A percentile compares a stretch with the other conserved stretches of the same genome.
Conservation (phyloP, 2,329 filamentous ascomycete genomes). For the Cladosporium cucumerinum region DNA sequence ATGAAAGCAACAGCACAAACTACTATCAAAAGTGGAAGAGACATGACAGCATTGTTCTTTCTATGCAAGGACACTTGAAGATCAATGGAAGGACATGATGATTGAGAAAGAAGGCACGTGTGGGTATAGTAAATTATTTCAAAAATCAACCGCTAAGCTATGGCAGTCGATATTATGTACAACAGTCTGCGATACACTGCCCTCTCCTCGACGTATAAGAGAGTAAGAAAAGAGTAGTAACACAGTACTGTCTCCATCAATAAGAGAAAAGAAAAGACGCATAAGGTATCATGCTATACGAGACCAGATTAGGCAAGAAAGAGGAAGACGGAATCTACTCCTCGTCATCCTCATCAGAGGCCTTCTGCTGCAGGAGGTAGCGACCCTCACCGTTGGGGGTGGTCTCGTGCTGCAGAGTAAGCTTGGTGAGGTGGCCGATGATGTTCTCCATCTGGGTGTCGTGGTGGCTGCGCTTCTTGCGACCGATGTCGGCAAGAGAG, state of each 20-base stretch:
- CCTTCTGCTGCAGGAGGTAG: conserved; percentile 45
- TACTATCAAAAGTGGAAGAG: no score
- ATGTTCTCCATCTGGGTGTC: conserved; percentile 66
- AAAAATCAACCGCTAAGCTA: conserved; percentile 13
- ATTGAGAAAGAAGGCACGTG: conserved; percentile 24
- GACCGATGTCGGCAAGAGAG: conserved; percentile 60
- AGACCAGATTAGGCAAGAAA: conserved; percentile 12
- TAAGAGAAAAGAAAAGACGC: conserved; percentile 15
- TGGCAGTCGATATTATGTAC: conserved; percentile 15
- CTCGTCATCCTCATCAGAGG: conserved; percentile 47
- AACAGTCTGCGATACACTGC: conserved; percentile 13
- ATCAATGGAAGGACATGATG: conserved; percentile 14
- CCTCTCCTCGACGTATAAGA: conserved; percentile 1
- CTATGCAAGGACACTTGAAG: no score
- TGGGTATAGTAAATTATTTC: conserved; percentile 16
- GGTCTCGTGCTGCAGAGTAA: conserved; percentile 58
- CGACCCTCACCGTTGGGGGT: conserved; percentile 46
- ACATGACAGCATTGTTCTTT: no score
- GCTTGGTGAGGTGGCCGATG: conserved; percentile 61
- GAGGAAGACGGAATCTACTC: conserved; percentile 36
- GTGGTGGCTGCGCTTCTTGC: conserved; percentile 59
- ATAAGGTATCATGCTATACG: conserved; percentile 19
- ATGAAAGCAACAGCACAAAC: no score
- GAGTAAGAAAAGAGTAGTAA: conserved; percentile 16
- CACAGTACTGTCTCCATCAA: conserved; percentile 16